Evolutionary conservation across 345 rosid genomes (phyloP), one percentile per base, ranked within the genome.

Genomic region (Eucalyptus erythrocorys): DNA sequence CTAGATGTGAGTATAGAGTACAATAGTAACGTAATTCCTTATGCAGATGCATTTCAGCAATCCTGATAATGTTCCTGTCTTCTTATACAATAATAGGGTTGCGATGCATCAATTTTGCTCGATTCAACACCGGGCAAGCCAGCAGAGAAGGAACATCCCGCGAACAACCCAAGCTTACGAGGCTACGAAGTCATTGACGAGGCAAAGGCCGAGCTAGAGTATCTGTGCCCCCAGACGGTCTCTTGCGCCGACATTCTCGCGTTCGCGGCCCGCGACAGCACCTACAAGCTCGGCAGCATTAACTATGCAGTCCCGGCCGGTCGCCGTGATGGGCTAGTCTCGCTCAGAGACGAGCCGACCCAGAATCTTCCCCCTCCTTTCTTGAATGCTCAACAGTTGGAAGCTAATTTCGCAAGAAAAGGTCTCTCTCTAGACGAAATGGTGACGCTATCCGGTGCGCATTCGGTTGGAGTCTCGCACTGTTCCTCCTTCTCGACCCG

Each of bases 401-500:
- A 14, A 4, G 48, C 66, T 8, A 84, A 59, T 50, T 91, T 90
- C 21, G 89, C 91, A 3, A 66, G 85, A 2, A 89, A 91, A 51
- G 90, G 88, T 10, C 50, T 91, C 86, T 53, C 90, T 3, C 48
- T 32, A 26, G 88, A 87, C 2, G 93, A 91, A n/a, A 90, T 91
- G 91, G 90, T 91, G 87, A 88, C 90, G 3, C 92, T 92, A 59
- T 90, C 92, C 13, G 90, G 93, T 3, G 92, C 91, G 4, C 92
- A 89, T 88, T 87, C 90, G 3, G 55, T 90, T 32, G 93, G 91
- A 24, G 68, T 66, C 19, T 84, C 92, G 8, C 91, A 59, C 27
- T 92, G 93, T 86, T 88, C 87, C 12, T 59, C 80, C 10, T 90
- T 88, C 87, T 80, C 91, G 22, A 27, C 13, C 49, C 87, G 91